phyloP scores from a whole-genome alignment of 352 stramenopile species.

The Saprolegnia parasitica region DNA sequence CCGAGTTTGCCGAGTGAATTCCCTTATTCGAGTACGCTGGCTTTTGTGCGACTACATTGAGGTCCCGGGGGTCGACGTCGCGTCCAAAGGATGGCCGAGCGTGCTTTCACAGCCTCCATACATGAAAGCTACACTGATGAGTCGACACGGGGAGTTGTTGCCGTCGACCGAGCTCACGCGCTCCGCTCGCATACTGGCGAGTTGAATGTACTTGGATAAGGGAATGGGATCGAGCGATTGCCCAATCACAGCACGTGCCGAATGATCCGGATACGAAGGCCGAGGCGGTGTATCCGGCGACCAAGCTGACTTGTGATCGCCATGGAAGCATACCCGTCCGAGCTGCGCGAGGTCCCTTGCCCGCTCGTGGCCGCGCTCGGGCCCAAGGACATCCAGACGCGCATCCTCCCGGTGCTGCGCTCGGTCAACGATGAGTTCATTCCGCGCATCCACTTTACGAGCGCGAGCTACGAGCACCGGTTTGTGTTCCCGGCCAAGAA shows the following conservation, averaged over 20 bases:
- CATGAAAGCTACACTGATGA: no score
- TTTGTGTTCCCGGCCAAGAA: slow-evolving; percentile 69
- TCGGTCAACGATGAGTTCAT: slow-evolving; percentile 79
- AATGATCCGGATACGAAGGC: background rate
- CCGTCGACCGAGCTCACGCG: no score
- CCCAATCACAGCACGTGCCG: background rate
- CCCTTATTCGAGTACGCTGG: no score
- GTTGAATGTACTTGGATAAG: background rate
- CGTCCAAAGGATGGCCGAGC: no score
- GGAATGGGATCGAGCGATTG: background rate
- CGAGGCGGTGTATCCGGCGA: background rate
- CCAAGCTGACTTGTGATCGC: slow-evolving; percentile 7
- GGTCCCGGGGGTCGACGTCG: no score
- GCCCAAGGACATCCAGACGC: slow-evolving; percentile 65
- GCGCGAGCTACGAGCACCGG: slow-evolving; percentile 63
- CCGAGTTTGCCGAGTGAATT: no score
- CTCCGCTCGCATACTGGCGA: no score
- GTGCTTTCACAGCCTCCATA: no score
- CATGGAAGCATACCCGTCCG: slow-evolving; percentile 79
- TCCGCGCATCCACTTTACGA: slow-evolving; percentile 68
- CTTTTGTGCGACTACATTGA: no score
- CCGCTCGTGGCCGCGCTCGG: slow-evolving; percentile 77
- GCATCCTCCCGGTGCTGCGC: slow-evolving; percentile 61
- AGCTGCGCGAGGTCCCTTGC: slow-evolving; percentile 85
- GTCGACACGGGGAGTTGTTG: no score